Evolutionary conservation across 805 yeast species (phyloP).

Genomic region (Kregervanrija pseudodelftensis): DNA sequence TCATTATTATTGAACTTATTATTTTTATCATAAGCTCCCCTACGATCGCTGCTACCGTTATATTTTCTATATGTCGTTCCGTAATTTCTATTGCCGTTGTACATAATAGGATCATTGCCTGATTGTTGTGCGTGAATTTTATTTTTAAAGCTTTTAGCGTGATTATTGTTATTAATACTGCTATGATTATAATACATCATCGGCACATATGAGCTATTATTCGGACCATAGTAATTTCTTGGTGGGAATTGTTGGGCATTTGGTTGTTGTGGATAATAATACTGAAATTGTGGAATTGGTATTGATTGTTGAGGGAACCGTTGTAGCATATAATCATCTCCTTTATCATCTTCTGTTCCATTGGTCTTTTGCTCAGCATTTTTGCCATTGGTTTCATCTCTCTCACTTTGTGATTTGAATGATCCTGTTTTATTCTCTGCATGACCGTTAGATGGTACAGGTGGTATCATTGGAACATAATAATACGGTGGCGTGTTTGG

Average conservation of each 20-base stretch:
- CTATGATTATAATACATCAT: background rate
- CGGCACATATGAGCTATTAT: too few species aligned
- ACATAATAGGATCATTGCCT: too few species aligned
- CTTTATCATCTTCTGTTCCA: background rate
- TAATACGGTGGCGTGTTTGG: constrained; percentile 5
- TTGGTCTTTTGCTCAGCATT: background rate
- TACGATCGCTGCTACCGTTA: too few species aligned
- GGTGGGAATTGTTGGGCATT: background rate
- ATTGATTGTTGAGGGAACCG: background rate
- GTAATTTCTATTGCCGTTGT: too few species aligned
- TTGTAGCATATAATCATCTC: background rate
- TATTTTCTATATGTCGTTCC: too few species aligned
- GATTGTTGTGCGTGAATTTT: too few species aligned
- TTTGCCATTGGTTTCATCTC: background rate
- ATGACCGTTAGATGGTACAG: constrained; percentile 16
- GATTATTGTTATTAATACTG: constrained; percentile 2
- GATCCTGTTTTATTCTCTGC: background rate
- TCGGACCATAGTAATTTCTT: too few species aligned
- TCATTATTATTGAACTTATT: constrained; percentile 2
- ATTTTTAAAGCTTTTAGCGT: background rate
- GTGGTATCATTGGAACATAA: constrained; percentile 8
- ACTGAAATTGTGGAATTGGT: constrained; percentile 5
- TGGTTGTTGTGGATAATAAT: constrained; percentile 5
- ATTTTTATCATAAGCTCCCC: too few species aligned
- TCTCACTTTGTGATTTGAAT: background rate